A percentile compares a stretch with the other conserved stretches of the same genome.
Evolutionary conservation across 192 early-diverging fungal species (phyloP).

Genomic region (Radiomyces spectabilis): DNA sequence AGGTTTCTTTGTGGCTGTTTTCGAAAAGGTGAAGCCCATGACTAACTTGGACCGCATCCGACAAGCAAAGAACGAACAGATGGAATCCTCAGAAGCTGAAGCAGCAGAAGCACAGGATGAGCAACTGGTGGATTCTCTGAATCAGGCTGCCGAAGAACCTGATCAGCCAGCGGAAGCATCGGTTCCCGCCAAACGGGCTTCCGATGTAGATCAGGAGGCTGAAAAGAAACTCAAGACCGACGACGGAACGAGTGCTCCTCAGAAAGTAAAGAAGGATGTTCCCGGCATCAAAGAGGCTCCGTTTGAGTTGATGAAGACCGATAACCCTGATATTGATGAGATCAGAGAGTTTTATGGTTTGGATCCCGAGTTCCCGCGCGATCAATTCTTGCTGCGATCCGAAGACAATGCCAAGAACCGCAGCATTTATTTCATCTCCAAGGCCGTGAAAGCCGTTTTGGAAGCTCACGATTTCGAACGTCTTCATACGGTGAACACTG

Average conservation of each 20-base stretch:
- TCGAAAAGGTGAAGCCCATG: slow-evolving; percentile 79
- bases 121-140: slow-evolving; percentile 12
- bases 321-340: slow-evolving; percentile 49
- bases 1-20: slow-evolving; percentile 96
- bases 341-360: slow-evolving; percentile 70
- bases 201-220: slow-evolving; percentile 1
- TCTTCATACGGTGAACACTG: slow-evolving; percentile 86
- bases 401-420: slow-evolving; percentile 56
- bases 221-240: neutral
- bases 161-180: slow-evolving; percentile 2
- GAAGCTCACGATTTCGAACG: slow-evolving; percentile 48
- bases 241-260: slow-evolving; percentile 1
- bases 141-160: slow-evolving; percentile 1
- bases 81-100: neutral
- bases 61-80: slow-evolving; percentile 18
- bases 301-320: slow-evolving; percentile 71
- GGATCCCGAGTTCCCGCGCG: slow-evolving; percentile 59
- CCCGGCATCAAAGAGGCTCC: slow-evolving; percentile 68
- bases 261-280: slow-evolving; percentile 33
- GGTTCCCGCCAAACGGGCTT: slow-evolving; percentile 14
- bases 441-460: slow-evolving; percentile 71
- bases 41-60: slow-evolving; percentile 40
- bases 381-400: slow-evolving; percentile 87
- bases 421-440: slow-evolving; percentile 80
- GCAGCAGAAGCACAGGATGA: slow-evolving; percentile 18